These are phyloP conservation scores for Chaetomium cochliodes DNA, from an alignment of 495 filamentous ascomycete species.

Conservation along the genomic window DNA sequence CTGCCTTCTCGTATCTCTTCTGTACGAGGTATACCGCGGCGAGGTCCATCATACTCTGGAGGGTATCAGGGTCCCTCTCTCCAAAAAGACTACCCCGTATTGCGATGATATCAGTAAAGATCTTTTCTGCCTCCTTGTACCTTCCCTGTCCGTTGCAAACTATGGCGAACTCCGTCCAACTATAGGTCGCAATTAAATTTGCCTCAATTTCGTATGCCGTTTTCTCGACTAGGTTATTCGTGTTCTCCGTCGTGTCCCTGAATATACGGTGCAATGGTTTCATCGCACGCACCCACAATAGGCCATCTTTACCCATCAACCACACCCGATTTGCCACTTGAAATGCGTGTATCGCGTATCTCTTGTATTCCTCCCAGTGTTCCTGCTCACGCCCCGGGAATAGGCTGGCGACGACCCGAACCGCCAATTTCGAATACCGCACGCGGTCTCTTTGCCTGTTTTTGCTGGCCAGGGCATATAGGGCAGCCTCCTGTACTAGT, in stretches of 20 bases:
- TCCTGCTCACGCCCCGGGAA: constrained; percentile 21
- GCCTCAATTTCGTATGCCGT: not conserved
- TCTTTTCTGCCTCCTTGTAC: not conserved
- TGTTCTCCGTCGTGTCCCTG: too few species aligned
- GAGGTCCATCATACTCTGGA: not conserved
- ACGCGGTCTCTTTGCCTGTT: constrained; percentile 14
- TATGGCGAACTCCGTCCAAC: not conserved
- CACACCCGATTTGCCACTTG: constrained; percentile 22
- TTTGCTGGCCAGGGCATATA: constrained; percentile 20
- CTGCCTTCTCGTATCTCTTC: too few species aligned
- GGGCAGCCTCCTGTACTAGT: constrained; percentile 31
- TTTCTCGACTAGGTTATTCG: not conserved
- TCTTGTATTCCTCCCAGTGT: constrained; percentile 24
- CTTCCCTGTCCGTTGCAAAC: not conserved
- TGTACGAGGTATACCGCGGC: too few species aligned
- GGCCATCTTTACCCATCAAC: constrained; percentile 4
- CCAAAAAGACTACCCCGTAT: not conserved
- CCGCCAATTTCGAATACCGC: constrained; percentile 25
- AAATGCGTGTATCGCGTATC: constrained; percentile 22
- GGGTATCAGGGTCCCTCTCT: not conserved
- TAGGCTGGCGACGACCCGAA: constrained; percentile 14
- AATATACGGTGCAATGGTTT: too few species aligned
- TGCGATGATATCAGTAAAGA: not conserved
- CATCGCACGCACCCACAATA: too few species aligned
- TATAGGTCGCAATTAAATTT: too few species aligned